A percentile compares a stretch with the other conserved stretches of the same genome.
Evolutionary conservation across 1,284 basidiomycete genomes (phyloP).

Genomic region (Pisolithus thermaeus): DNA sequence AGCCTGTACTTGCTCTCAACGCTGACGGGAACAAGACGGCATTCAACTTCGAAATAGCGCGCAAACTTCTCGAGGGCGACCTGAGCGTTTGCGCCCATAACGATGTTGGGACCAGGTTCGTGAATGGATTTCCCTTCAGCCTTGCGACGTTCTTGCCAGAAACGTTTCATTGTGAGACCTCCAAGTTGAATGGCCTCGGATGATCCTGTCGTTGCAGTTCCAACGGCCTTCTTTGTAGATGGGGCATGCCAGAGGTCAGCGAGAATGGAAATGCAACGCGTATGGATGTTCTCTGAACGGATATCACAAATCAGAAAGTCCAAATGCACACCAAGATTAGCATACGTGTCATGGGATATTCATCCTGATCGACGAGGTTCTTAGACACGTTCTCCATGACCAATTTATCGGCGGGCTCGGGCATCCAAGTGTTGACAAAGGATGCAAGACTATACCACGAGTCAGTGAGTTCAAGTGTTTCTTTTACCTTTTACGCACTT

Average conservation of each 20-base stretch:
- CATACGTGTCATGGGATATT: constrained; percentile 81
- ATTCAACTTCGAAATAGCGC: constrained; percentile 88
- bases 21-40: constrained; percentile 73
- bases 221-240: constrained; percentile 65
- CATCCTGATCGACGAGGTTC: constrained; percentile 88
- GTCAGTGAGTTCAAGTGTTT: constrained; percentile 30
- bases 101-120: constrained; percentile 75
- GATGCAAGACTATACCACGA: constrained; percentile 82
- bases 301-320: neutral
- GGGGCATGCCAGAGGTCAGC: constrained; percentile 93
- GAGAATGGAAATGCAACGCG: constrained; percentile 83
- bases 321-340: neutral
- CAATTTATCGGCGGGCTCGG: constrained; percentile 57
- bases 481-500: constrained; percentile 23
- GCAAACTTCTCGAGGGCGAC: constrained; percentile 90
- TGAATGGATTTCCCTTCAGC: constrained; percentile 81
- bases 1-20: constrained; percentile 77
- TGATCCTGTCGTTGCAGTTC: constrained; percentile 91
- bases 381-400: constrained; percentile 84
- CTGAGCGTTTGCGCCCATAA: constrained; percentile 83
- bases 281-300: constrained; percentile 61
- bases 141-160: constrained; percentile 89
- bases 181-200: constrained; percentile 93
- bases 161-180: constrained; percentile 90
- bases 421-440: constrained; percentile 71